Conservation (phyloP, 805 yeast genomes). For the Metschnikowia cubensis region DNA sequence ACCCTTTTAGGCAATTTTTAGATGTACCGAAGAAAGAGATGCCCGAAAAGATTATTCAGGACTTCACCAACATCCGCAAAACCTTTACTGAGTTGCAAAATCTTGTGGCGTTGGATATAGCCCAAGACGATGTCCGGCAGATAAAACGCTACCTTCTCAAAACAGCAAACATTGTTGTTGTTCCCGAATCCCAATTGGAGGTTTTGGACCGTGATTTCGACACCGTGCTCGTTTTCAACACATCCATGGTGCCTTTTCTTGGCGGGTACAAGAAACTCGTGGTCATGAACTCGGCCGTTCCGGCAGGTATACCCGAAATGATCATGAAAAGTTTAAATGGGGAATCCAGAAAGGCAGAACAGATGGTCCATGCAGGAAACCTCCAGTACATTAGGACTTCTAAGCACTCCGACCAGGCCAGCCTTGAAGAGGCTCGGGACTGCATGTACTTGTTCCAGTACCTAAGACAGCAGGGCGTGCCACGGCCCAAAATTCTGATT, state of each 20-base stretch:
- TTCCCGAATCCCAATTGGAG: constrained; percentile 5
- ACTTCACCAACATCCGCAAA: constrained; percentile 7
- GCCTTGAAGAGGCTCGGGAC: constrained; percentile 41
- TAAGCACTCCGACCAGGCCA: constrained; percentile 1
- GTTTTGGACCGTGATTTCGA: constrained; percentile 4
- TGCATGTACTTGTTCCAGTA: constrained; percentile 44
- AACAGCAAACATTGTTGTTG: constrained; percentile 1
- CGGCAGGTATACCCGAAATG: neutral
- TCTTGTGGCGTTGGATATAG: constrained; percentile 8
- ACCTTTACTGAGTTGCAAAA: constrained; percentile 11
- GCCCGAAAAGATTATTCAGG: neutral
- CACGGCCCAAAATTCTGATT: constrained; percentile 35
- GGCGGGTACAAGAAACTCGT: neutral
- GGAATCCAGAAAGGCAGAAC: neutral
- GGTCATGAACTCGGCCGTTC: constrained; percentile 1
- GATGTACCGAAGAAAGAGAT: neutral
- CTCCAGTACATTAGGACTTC: neutral
- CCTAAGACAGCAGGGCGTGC: constrained; percentile 43
- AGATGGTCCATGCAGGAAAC: neutral
- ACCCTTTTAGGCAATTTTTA: constrained; percentile 11
- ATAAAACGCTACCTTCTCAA: constrained; percentile 2
- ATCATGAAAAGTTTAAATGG: too few relatives aligned
- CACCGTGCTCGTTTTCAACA: constrained; percentile 5
- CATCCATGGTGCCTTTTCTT: neutral
- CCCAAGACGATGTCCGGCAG: neutral